phyloP scores from a whole-genome alignment of 352 stramenopile species.

The Saprolegnia diclina region DNA sequence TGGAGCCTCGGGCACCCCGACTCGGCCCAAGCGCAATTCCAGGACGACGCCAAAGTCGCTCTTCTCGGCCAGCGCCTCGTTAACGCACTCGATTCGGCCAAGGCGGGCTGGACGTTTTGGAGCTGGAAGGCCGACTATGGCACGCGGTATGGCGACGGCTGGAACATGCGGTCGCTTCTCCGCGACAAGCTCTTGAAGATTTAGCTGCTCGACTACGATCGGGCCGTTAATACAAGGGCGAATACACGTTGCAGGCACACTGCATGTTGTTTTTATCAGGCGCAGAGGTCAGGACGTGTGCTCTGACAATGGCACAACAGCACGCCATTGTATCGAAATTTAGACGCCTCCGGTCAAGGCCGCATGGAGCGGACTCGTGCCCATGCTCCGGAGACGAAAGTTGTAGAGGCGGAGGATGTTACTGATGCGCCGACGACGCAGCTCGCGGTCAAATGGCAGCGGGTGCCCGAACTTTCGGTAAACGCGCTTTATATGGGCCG shows the following conservation, averaged over 20 bases:
- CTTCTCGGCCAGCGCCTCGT: constrained; percentile 56
- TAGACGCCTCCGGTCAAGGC: too few relatives aligned
- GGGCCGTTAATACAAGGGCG: neutral
- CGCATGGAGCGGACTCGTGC: too few relatives aligned
- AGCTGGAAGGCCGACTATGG: constrained; percentile 70
- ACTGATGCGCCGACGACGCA: too few relatives aligned
- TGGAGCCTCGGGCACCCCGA: constrained; percentile 64
- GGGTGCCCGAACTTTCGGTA: too few relatives aligned
- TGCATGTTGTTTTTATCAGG: too few relatives aligned
- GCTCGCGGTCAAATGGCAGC: too few relatives aligned
- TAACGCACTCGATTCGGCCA: constrained; percentile 47
- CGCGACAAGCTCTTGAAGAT: constrained; percentile 29
- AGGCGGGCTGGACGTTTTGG: constrained; percentile 84
- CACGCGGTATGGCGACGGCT: constrained; percentile 44
- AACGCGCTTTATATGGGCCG: too few relatives aligned
- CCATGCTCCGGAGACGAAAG: too few relatives aligned
- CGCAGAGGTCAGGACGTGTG: too few relatives aligned
- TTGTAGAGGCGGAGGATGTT: too few relatives aligned
- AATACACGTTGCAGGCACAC: neutral
- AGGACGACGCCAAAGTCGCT: constrained; percentile 39
- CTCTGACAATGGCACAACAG: too few relatives aligned
- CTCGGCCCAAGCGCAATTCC: constrained; percentile 40
- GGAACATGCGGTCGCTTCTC: constrained; percentile 74
- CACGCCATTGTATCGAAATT: too few relatives aligned
- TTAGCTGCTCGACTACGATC: neutral